Evolutionary conservation across 2,329 filamentous ascomycete species (phyloP).

Genomic region (Tolypocladium guangdongense): DNA sequence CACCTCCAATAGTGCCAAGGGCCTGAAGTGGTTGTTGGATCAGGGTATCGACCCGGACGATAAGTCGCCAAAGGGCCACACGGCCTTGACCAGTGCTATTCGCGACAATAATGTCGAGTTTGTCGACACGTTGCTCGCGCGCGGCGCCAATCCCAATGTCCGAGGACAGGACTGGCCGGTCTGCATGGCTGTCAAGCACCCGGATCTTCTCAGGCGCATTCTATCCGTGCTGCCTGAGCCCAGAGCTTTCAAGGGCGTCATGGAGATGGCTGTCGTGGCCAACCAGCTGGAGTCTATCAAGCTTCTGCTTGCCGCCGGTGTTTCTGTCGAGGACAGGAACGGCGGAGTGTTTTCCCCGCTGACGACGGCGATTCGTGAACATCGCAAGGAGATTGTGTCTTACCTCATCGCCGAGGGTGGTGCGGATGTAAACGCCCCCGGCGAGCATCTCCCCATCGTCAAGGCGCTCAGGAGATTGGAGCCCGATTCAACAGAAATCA

Average conservation of each 20-base stretch:
- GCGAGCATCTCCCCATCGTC: constrained; percentile 60
- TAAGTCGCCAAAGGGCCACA: constrained; percentile 43
- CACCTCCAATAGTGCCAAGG: constrained; percentile 48
- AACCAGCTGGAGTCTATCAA: constrained; percentile 58
- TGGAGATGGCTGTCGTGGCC: constrained; percentile 57
- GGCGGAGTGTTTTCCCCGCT: constrained; percentile 62
- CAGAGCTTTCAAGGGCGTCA: constrained; percentile 52
- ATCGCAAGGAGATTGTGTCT: constrained; percentile 46
- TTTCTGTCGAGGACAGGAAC: constrained; percentile 61
- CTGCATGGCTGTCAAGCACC: constrained; percentile 55
- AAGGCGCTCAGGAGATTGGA: constrained; percentile 53
- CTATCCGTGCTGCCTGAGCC: constrained; percentile 46
- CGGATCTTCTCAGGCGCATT: constrained; percentile 47
- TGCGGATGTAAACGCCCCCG: constrained; percentile 55
- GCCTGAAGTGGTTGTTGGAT: constrained; percentile 48
- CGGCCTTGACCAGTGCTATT: constrained; percentile 56
- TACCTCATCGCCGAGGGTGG: constrained; percentile 51
- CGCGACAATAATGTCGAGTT: constrained; percentile 47
- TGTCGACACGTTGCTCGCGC: constrained; percentile 44
- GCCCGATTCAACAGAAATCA: constrained; percentile 44
- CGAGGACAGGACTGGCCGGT: constrained; percentile 61
- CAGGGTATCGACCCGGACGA: constrained; percentile 51
- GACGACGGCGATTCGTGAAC: constrained; percentile 56
- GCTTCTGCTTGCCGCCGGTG: constrained; percentile 50
- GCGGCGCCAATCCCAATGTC: constrained; percentile 50